phyloP scores from a whole-genome alignment of 441 rosid species.

The Hura crepitans region DNA sequence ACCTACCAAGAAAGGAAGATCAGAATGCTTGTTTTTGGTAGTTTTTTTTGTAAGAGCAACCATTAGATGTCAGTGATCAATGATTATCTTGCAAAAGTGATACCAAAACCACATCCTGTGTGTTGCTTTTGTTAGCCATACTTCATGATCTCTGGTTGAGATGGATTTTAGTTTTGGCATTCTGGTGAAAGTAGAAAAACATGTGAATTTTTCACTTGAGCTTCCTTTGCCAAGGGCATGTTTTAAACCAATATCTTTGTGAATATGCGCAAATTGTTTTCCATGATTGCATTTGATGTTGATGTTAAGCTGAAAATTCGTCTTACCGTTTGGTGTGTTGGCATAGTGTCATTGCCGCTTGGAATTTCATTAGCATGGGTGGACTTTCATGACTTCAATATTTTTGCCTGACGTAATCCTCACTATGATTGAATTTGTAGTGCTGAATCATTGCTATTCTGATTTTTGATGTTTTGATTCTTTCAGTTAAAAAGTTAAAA shows the following conservation, averaged over 20 bases:
- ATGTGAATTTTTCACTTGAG: constrained; percentile 1
- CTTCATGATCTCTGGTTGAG: not conserved
- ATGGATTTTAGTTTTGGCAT: not conserved
- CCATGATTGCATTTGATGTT: not conserved
- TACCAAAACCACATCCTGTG: not conserved
- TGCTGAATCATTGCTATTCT: not conserved
- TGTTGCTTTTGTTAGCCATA: not conserved
- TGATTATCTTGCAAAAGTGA: not conserved
- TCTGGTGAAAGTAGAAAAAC: not conserved
- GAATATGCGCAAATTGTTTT: not conserved
- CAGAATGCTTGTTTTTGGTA: not conserved
- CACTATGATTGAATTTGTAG: not conserved
- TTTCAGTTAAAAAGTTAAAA: not conserved
- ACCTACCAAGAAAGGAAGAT: not conserved
- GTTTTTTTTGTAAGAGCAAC: not conserved
- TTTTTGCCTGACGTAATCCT: not conserved
- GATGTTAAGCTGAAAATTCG: no score
- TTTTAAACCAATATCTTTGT: not conserved
- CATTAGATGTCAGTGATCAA: not conserved
- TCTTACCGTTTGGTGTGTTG: no score
- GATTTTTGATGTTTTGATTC: not conserved
- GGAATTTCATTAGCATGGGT: not conserved
- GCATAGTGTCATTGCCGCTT: not conserved
- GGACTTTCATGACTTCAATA: not conserved
- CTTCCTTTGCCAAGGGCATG: not conserved